A percentile compares a stretch with the other conserved stretches of the same genome.
These are phyloP conservation scores for Blastobotrys americana DNA, from an alignment of 805 yeast species.

Conservation along the genomic window DNA sequence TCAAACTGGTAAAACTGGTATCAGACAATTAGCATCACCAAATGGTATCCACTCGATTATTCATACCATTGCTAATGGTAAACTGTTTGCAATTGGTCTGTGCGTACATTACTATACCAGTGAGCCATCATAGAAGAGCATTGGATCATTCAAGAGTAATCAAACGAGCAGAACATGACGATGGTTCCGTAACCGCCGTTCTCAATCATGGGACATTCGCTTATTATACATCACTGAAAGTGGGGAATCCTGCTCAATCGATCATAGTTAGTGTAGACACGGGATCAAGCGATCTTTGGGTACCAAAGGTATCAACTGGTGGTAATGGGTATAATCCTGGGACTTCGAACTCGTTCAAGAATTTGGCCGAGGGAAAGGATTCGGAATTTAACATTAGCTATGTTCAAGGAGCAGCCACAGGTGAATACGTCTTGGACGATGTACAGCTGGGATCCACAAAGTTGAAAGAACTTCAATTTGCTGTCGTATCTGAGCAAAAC, in stretches of 20 bases:
- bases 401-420: neutral
- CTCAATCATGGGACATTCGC: neutral
- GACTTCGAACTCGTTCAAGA: constrained; percentile 4
- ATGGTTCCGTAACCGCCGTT: neutral
- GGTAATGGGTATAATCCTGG: constrained; percentile 13
- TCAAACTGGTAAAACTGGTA: no score
- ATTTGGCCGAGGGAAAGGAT: neutral
- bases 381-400: constrained; percentile 1
- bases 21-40: no score
- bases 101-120: no score
- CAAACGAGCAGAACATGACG: no score
- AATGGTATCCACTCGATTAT: no score
- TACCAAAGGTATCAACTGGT: constrained; percentile 26
- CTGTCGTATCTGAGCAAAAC: neutral
- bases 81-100: no score
- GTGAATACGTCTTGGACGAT: neutral
- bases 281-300: constrained; percentile 72
- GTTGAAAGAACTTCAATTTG: neutral
- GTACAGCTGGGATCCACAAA: neutral
- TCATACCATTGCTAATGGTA: no score
- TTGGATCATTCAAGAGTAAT: no score
- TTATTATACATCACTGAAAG: constrained; percentile 14
- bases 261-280: constrained; percentile 58
- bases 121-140: no score
- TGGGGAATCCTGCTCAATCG: constrained; percentile 53